A percentile compares a stretch with the other conserved stretches of the same genome.
Conservation (phyloP, 768 basidiomycete genomes). For the Rhodotorula paludigena region DNA sequence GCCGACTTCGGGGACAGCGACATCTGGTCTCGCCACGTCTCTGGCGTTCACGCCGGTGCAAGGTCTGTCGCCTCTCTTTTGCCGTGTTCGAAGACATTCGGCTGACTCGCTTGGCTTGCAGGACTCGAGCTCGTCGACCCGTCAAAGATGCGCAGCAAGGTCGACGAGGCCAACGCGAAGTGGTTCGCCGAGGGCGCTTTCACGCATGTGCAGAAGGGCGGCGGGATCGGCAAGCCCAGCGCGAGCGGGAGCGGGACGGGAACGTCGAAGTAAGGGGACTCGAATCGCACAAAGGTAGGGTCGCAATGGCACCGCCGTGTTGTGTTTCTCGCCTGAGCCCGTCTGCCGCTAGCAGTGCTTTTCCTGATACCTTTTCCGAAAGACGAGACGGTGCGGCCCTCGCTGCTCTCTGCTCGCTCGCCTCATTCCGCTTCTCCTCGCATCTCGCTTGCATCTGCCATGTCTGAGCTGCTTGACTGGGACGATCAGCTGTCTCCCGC, state of each 20-base stretch:
- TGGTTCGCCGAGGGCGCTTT: conserved; percentile 68
- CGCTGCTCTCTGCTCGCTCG: too few relatives aligned
- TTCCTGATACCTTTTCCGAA: too few relatives aligned
- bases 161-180: conserved; percentile 91
- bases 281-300: neutral
- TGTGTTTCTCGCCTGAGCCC: too few relatives aligned
- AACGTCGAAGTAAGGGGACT: neutral
- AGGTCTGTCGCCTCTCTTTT: conserved; percentile 52
- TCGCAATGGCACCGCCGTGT: neutral
- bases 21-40: conserved; percentile 83
- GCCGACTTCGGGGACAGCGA: conserved; percentile 56
- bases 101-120: conserved; percentile 45
- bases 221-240: conserved; percentile 28
- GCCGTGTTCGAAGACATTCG: neutral
- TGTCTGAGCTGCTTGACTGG: neutral
- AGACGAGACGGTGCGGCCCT: too few relatives aligned
- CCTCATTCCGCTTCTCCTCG: too few relatives aligned
- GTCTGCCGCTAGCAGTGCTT: too few relatives aligned
- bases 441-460: too few relatives aligned
- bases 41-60: conserved; percentile 93
- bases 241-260: neutral
- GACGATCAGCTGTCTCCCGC: neutral
- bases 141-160: conserved; percentile 67
- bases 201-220: conserved; percentile 19
- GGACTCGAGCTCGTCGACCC: conserved; percentile 94